These are phyloP conservation scores for Mycena sp. DNA, from an alignment of 1,284 basidiomycete species.

Conservation along the genomic window DNA sequence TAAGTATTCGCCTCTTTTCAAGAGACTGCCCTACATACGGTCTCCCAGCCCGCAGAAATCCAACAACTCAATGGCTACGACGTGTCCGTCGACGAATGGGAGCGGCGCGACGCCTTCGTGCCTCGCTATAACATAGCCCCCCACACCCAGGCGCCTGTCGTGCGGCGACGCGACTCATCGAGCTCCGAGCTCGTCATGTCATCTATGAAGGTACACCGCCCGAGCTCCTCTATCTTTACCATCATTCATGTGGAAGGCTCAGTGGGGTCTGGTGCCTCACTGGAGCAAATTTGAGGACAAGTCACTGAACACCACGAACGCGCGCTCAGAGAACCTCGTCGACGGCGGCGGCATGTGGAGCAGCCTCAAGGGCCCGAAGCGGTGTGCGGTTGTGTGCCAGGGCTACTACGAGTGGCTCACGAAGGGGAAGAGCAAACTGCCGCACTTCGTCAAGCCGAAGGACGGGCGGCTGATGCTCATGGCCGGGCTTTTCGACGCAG, in stretches of 20 bases:
- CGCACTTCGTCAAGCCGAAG: constrained; percentile 82
- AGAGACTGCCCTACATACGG: neutral
- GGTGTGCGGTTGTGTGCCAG: constrained; percentile 84
- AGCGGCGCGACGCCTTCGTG: constrained; percentile 66
- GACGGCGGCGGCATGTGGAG: constrained; percentile 85
- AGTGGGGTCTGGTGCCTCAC: constrained; percentile 91
- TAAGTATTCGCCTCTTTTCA: constrained; percentile 14
- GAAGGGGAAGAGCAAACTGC: constrained; percentile 80
- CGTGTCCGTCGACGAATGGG: constrained; percentile 62
- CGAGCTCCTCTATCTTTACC: no score
- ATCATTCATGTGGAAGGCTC: no score
- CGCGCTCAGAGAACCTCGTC: constrained; percentile 84
- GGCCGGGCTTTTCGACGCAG: constrained; percentile 89
- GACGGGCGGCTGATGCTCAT: constrained; percentile 80
- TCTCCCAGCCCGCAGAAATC: constrained; percentile 48
- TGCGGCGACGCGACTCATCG: constrained; percentile 53
- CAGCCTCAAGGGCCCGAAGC: constrained; percentile 78
- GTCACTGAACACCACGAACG: constrained; percentile 87
- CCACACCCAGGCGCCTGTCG: constrained; percentile 71
- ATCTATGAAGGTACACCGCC: no score
- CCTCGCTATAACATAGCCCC: constrained; percentile 79
- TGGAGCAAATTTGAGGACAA: constrained; percentile 83
- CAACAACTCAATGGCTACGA: constrained; percentile 54
- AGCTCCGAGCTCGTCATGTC: constrained; percentile 56
- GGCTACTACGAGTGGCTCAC: constrained; percentile 96